phyloP scores from a whole-genome alignment of 106 monocot species.

The Apostasia ramifera region DNA sequence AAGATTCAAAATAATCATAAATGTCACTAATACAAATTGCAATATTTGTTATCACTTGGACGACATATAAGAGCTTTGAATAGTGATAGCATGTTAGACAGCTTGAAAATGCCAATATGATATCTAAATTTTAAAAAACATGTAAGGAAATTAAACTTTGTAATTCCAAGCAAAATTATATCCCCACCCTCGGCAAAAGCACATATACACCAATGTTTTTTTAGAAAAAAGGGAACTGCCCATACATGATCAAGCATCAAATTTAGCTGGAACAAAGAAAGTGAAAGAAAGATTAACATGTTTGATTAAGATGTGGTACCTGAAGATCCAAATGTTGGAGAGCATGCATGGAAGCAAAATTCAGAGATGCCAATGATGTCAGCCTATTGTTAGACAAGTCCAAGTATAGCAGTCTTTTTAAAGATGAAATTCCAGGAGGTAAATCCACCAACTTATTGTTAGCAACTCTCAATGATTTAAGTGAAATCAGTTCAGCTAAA shows the following conservation, averaged over 20 bases:
- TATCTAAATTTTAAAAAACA: too few species aligned
- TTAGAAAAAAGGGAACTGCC: too few species aligned
- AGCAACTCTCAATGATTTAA: slow-evolving; percentile 63
- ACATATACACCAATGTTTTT: too few species aligned
- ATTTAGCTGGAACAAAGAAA: slow-evolving; percentile 2
- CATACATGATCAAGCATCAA: slow-evolving; percentile 1
- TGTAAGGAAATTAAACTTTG: too few species aligned
- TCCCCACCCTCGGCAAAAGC: too few species aligned
- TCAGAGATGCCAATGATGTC: slow-evolving; percentile 52
- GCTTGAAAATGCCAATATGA: too few species aligned
- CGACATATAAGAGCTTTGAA: too few species aligned
- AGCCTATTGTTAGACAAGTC: slow-evolving; percentile 92
- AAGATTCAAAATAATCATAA: too few species aligned
- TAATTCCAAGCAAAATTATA: too few species aligned
- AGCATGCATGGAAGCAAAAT: slow-evolving; percentile 50
- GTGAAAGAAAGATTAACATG: background rate
- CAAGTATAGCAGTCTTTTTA: slow-evolving; percentile 57
- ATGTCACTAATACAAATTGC: too few species aligned
- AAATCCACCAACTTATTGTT: slow-evolving; percentile 85
- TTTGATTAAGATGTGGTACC: slow-evolving; percentile 27
- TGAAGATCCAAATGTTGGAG: slow-evolving; percentile 81
- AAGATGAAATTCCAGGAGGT: slow-evolving; percentile 59
- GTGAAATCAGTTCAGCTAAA: slow-evolving; percentile 55
- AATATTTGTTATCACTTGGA: too few species aligned
- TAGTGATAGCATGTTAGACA: too few species aligned